Evolutionary conservation across 768 basidiomycete species (phyloP).

Genomic region (Macrocybe gigantea): DNA sequence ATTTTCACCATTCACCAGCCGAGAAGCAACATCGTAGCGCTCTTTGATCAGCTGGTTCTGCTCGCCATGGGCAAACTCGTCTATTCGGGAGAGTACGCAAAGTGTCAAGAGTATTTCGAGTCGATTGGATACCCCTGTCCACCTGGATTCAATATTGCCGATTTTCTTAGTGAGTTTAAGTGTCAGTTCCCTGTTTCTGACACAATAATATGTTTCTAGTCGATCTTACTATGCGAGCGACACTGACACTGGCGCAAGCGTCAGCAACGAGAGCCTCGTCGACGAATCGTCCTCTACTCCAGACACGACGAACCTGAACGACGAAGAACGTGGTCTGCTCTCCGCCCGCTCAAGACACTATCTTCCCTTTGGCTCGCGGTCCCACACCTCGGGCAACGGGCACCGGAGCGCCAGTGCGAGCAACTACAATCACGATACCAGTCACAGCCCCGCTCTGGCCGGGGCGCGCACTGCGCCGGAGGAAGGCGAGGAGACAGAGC

Average conservation of each 20-base stretch:
- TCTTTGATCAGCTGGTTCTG: constrained; percentile 90
- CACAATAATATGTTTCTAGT: constrained; percentile 30
- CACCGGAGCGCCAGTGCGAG: too few relatives aligned
- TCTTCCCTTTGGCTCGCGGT: constrained; percentile 10
- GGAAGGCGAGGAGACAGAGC: constrained; percentile 42
- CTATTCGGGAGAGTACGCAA: constrained; percentile 73
- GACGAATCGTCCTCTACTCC: constrained; percentile 17
- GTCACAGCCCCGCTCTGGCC: too few relatives aligned
- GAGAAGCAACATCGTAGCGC: constrained; percentile 91
- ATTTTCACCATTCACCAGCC: constrained; percentile 99
- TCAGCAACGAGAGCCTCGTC: constrained; percentile 20
- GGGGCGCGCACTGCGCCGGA: too few relatives aligned
- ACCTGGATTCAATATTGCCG: constrained; percentile 93
- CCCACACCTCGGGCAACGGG: too few relatives aligned
- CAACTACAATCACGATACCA: too few relatives aligned
- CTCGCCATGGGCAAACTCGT: constrained; percentile 80
- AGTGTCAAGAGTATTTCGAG: constrained; percentile 78
- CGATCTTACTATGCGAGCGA: constrained; percentile 65
- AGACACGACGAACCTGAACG: constrained; percentile 40
- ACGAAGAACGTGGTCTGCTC: constrained; percentile 66
- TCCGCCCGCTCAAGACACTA: constrained; percentile 36
- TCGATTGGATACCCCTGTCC: constrained; percentile 82
- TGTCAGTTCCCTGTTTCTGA: constrained; percentile 2
- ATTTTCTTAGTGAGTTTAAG: constrained; percentile 76
- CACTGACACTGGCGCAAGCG: constrained; percentile 20